A percentile compares a stretch with the other conserved stretches of the same genome.
Conservation (phyloP, 1,139 yeast genomes). For the Meyerozyma athensensis region DNA sequence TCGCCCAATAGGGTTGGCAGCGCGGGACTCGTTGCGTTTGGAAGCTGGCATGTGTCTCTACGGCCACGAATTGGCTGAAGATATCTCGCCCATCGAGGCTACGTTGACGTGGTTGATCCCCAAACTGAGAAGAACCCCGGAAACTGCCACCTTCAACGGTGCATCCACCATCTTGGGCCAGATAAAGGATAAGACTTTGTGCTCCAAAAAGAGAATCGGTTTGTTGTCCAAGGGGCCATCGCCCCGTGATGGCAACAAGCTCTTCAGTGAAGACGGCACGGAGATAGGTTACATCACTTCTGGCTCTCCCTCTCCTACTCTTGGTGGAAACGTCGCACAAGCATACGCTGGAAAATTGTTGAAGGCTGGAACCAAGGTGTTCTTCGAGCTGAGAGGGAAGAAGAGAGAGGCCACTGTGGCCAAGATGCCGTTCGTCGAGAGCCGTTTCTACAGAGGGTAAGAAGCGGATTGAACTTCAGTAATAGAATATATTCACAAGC, state of each 20-base stretch:
- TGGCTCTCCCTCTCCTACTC: slow-evolving; percentile 86
- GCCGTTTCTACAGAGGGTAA: slow-evolving; percentile 55
- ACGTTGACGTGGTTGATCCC: slow-evolving; percentile 87
- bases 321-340: slow-evolving; percentile 88
- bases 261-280: slow-evolving; percentile 45
- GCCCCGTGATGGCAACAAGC: slow-evolving; percentile 78
- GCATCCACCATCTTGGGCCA: slow-evolving; percentile 64
- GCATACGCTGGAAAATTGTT: slow-evolving; percentile 75
- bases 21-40: slow-evolving; percentile 88
- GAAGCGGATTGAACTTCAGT: not conserved
- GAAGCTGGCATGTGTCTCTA: slow-evolving; percentile 99
- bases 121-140: slow-evolving; percentile 59
- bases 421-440: slow-evolving; percentile 79
- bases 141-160: slow-evolving; percentile 67
- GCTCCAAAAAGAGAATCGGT: slow-evolving; percentile 71
- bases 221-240: slow-evolving; percentile 77
- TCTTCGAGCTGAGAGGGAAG: slow-evolving; percentile 81
- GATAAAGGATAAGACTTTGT: slow-evolving; percentile 56
- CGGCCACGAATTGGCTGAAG: slow-evolving; percentile 83
- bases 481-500: no score
- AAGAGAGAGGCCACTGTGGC: slow-evolving; percentile 66
- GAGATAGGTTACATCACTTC: slow-evolving; percentile 77
- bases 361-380: slow-evolving; percentile 72
- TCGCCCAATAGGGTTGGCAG: slow-evolving; percentile 91
- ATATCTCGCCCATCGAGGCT: slow-evolving; percentile 85